A percentile compares a stretch with the other conserved stretches of the same genome.
These are phyloP conservation scores for Mycosphaerella sp. DNA, from an alignment of 2,329 filamentous ascomycete genomes.

Conservation along the genomic window DNA sequence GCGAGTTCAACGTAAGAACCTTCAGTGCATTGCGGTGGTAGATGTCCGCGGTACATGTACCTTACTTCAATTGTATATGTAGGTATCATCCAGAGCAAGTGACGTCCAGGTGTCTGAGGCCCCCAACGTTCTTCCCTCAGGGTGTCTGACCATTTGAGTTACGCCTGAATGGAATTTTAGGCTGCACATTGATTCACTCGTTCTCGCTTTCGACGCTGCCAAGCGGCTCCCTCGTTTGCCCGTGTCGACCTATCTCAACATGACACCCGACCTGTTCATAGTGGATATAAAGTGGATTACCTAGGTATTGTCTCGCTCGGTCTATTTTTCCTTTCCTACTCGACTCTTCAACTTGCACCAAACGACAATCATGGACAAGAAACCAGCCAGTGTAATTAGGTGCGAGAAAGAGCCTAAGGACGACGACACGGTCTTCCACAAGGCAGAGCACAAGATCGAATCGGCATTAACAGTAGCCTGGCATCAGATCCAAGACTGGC, in stretches of 20 bases:
- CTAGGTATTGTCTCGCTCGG: neutral
- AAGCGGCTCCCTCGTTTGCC: neutral
- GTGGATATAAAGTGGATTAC: neutral
- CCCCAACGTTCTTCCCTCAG: too few species aligned
- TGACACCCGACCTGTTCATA: slow-evolving; percentile 1
- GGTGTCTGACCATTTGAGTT: too few species aligned
- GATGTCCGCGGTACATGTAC: too few species aligned
- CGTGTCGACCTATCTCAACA: neutral
- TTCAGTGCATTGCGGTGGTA: too few species aligned
- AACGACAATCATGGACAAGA: neutral
- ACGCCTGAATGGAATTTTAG: too few species aligned
- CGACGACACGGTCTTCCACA: slow-evolving; percentile 1
- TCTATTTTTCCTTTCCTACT: neutral
- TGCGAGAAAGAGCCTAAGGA: neutral
- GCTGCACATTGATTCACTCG: neutral
- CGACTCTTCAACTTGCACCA: neutral
- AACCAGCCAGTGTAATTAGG: neutral
- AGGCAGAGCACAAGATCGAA: slow-evolving; percentile 32
- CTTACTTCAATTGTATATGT: too few species aligned
- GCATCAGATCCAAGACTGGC: slow-evolving; percentile 41
- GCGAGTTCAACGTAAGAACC: too few species aligned
- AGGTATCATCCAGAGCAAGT: neutral
- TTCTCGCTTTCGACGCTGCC: slow-evolving; percentile 4
- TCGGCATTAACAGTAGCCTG: slow-evolving; percentile 41
- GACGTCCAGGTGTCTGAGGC: neutral